Base-by-base conservation (phyloP, 768 basidiomycete genomes). In the Gloeopeniophorella convolvens region DNA sequence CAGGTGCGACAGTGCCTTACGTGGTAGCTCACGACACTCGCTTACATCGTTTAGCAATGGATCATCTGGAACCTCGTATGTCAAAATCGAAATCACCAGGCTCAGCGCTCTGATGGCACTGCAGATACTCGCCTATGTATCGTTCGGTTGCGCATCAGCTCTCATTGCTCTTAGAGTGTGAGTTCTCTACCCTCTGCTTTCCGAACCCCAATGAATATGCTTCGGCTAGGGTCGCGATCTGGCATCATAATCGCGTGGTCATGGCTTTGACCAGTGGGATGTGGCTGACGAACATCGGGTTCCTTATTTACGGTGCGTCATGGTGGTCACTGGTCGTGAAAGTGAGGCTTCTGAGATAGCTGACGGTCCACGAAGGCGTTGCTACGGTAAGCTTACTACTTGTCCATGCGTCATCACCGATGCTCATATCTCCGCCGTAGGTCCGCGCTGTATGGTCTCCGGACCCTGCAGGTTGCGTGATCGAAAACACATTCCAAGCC, bases 161-260 rank as follows among this genome's bases (percentile, higher is more conserved):
- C 51, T 52, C 16, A 52, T 52, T 27, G 13, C 45, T 8, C 13
- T 52, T 2, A 45, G 51, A 39, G 45, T 52, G 51, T 52, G 23
- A 45, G 51, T 9, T 1, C 32, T 21, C 26, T 3, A 1, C 6
- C n/a, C 13, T 28, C 18, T n/a, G 15, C 11, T 11, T 1, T 35
- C 6, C 10, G n/a, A 13, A 33, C 39, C 1, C 5, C 16, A 10
- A 31, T 41, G n/a, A 26, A 11, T 32, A 6, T 39, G 10, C 24
- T 3, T n/a, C 8, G 16, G 24, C 10, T 16, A 52, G 51, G 21
- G 18, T 35, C 27, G 45, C 39, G 4, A 35, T 52, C 4, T 52
- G 51, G 51, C 11, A 18, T 27, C 24, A 8, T 2, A 47, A 47
- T 15, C 36, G 3, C 8, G 2, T 28, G 18, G 45, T 41, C 13